phyloP scores from a whole-genome alignment of 176 grass and related monocot species.

The Ampelocalamus luodianensis region DNA sequence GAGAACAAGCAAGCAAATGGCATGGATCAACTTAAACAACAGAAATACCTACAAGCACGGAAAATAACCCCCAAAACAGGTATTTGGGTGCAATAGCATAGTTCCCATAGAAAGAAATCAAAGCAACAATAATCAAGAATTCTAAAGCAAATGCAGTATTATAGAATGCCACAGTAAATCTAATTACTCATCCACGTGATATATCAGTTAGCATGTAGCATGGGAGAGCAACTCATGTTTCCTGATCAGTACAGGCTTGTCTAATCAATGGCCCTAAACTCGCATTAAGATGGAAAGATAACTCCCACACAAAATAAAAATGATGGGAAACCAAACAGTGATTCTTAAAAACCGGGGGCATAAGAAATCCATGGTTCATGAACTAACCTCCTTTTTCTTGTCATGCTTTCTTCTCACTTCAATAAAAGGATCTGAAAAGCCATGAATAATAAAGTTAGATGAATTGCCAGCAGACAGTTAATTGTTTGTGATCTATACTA shows the following conservation, averaged over 20 bases:
- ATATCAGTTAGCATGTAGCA: slow-evolving; percentile 15
- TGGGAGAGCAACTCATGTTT: not conserved
- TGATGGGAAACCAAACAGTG: not conserved
- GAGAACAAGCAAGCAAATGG: slow-evolving; percentile 3
- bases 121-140: not conserved
- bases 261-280: slow-evolving; percentile 1
- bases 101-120: not conserved
- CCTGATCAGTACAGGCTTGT: not conserved
- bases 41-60: not conserved
- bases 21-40: slow-evolving; percentile 18
- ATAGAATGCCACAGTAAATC: not conserved
- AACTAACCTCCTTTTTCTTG: slow-evolving; percentile 79
- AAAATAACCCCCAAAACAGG: not conserved
- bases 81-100: slow-evolving; percentile 7
- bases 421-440: slow-evolving; percentile 73
- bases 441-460: slow-evolving; percentile 41
- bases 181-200: not conserved
- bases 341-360: not conserved
- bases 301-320: not conserved
- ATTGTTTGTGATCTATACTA: not conserved
- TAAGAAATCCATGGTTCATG: slow-evolving; percentile 4
- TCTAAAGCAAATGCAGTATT: not conserved
- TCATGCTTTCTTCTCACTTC: slow-evolving; percentile 78
- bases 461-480: not conserved
- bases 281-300: not conserved